Base-by-base conservation (phyloP, 495 filamentous ascomycete genomes). In the Sporormia fimetaria region DNA sequence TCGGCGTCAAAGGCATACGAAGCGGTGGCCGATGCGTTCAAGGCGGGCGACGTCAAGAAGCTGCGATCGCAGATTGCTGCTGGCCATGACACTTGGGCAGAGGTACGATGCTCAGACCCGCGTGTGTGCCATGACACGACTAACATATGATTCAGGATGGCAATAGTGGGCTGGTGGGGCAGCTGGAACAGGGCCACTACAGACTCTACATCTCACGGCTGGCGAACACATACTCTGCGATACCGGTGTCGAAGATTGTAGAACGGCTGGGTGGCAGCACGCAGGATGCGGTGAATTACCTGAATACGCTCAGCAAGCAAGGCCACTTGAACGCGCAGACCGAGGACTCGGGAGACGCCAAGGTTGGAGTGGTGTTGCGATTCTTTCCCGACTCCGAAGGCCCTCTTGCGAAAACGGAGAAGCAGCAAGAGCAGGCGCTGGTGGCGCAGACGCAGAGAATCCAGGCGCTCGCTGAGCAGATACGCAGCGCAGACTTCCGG, bases 1-100 rank as follows among this genome's bases (percentile, higher is more conserved):
- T 60, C 65, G 4, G 48, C 83, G 14, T 69, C 73, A 24, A 84
- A 74, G 49, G 73, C 82, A 11, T 94, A 96, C 56, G 62, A 78
- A 4, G 61, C 67, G 18, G 59, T 94, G 23, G 81, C 75, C 4
- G 65, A 70, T 5, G 66, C 76, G 5, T 96, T 93, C 51, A 9
- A 76, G 51, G 58, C 67, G 26, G 66, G 70, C 10, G 68, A 78
- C 34, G 63, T 70, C 9, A 59, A 64, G 2, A 67, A 62, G 42
- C 62, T 90, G 14, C 66, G 66, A 44, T 60, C 65, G 7, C 81
- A 87, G 55, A 62, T 70, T 22, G 66, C 76, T 14, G 54, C 61
- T 10, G 73, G 70, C n/a, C 41, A 57, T 32, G 52, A 67, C 9
- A 51, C 75, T 20, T 92, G 81, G 79, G 28, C 49, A 28, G 63